These are phyloP conservation scores for Nannochloropsis oceanica DNA, from an alignment of 108 stramenopile genomes.

Conservation along the genomic window DNA sequence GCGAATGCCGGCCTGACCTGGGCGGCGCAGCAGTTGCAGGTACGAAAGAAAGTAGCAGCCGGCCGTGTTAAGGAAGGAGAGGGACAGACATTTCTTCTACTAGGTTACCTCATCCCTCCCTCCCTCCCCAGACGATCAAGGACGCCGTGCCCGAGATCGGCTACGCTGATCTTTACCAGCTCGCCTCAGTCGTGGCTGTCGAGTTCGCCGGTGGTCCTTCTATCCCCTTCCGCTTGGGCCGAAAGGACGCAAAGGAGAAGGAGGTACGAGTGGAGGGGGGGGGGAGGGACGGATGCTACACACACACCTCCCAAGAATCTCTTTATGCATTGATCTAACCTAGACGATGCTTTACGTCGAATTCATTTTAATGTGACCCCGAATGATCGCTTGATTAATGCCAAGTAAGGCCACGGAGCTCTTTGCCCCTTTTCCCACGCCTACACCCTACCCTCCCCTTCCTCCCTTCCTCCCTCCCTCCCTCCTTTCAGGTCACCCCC, in stretches of 20 bases:
- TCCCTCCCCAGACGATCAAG: slow-evolving; percentile 54
- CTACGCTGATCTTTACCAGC: slow-evolving; percentile 58
- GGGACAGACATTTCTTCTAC: background rate
- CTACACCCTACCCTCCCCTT: too few relatives aligned
- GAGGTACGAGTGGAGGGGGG: too few relatives aligned
- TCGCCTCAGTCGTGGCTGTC: slow-evolving; percentile 34
- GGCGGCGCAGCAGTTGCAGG: background rate
- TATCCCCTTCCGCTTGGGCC: slow-evolving; percentile 59
- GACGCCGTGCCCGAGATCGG: slow-evolving; percentile 60
- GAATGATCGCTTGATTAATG: background rate
- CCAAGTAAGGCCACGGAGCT: background rate
- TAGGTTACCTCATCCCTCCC: background rate
- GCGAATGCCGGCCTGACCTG: background rate
- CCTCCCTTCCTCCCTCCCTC: background rate
- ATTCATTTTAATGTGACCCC: background rate
- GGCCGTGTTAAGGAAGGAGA: background rate
- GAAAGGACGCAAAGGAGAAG: slow-evolving; percentile 45
- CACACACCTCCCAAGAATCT: too few relatives aligned
- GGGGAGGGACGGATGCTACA: too few relatives aligned
- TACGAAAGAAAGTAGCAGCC: background rate
- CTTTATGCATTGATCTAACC: too few relatives aligned
- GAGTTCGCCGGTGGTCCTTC: slow-evolving; percentile 49
- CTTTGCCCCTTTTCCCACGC: too few relatives aligned
- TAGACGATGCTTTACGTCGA: too few relatives aligned
- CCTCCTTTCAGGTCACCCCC: slow-evolving; percentile 39